Base-by-base conservation (phyloP, 345 rosid genomes). In the Hirschfeldia incana region DNA sequence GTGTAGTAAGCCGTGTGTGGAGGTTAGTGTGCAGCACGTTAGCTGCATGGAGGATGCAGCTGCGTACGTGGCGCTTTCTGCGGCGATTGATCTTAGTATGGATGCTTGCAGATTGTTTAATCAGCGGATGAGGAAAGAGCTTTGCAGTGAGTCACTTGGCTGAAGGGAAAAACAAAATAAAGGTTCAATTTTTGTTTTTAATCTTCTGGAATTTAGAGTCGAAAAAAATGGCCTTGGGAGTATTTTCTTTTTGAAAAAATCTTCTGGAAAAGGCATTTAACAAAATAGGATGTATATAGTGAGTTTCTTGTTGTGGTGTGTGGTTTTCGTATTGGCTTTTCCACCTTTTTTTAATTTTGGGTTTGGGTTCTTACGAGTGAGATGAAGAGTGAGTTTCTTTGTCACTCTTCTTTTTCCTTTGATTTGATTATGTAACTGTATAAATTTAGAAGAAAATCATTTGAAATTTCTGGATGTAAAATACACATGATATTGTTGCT, bases 1-100 rank as follows among this genome's bases (percentile, higher is more conserved):
- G 79, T 88, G 97, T 77, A 91, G 98, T 55, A 94, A 87, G 77
- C 97, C 98, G 2, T 78, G 86, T 64, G 94, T 94, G 77, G 92
- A 94, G 83, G 91, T 94, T 4, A 85, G 97, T 78, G 94, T 94
- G 83, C 94, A 89, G 85, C 98, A 94, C 82, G 97, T 94, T 85
- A 88, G 67, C 58, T 94, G 98, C 81, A 84, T 89, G 75, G 97
- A 94, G 68, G 98, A 94, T 79, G 98, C 97, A 6, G 98, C 98
- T 33, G 91, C 96, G 57, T 92, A 74, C 85, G 98, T 94, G 81
- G 98, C 98, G 4, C 80, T 94, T 3, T 89, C 97, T 2, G 98
- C 97, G 6, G 97, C 98, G 76, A 76, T 94, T 49, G 97, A 94
- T 86, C 28, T 94, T 62, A 94, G 97, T 78, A 88, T 94, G 91